Conservation (phyloP, 1,284 basidiomycete genomes). For the Naganishia sp. region DNA sequence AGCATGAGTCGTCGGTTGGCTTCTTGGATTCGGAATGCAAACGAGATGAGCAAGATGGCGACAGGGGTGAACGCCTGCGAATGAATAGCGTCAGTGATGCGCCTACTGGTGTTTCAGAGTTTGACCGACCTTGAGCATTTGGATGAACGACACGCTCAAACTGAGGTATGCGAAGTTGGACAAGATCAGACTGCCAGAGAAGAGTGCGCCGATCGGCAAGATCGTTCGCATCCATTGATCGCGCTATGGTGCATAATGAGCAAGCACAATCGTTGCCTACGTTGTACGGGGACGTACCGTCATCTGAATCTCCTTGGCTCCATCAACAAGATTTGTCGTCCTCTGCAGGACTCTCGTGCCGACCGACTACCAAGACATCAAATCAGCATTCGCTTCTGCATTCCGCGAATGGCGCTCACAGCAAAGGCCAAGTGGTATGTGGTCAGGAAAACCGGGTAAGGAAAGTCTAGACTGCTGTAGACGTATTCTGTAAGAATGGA, state of each 20-base stretch:
- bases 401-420: background rate
- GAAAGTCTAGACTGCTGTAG: conserved; percentile 78
- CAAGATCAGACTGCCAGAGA: conserved; percentile 87
- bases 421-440: conserved; percentile 54
- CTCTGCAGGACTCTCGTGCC: conserved; percentile 86
- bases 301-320: conserved; percentile 82
- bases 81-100: background rate
- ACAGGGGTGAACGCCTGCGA: conserved; percentile 92
- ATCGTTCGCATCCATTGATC: conserved; percentile 84
- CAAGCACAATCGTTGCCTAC: background rate
- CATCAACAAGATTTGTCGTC: conserved; percentile 86
- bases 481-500: conserved; percentile 62
- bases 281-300: conserved; percentile 54
- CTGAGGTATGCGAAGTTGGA: conserved; percentile 89
- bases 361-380: conserved; percentile 61
- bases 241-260: too few species aligned
- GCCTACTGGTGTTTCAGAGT: background rate
- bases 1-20: conserved; percentile 75
- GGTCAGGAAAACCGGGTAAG: conserved; percentile 81
- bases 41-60: conserved; percentile 91
- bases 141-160: conserved; percentile 90
- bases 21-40: conserved; percentile 84
- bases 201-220: conserved; percentile 88
- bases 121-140: conserved; percentile 85
- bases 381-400: conserved; percentile 3